Evolutionary conservation across 495 filamentous ascomycete genomes (phyloP), one percentile per base, ranked within the genome.

Genomic region (Umbilicaria muhlenbergii): DNA sequence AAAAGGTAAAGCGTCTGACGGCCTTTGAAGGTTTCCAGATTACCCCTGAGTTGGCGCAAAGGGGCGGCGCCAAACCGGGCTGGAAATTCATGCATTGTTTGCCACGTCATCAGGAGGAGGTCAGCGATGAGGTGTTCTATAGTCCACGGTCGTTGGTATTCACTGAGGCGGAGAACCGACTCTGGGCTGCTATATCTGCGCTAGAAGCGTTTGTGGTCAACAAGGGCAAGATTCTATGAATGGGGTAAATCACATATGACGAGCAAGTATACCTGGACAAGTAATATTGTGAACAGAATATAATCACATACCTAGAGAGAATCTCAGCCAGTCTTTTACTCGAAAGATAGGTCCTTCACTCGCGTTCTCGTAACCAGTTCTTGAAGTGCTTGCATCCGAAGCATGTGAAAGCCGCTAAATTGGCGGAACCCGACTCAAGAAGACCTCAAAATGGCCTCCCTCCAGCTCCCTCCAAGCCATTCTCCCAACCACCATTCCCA

Each of bases 61-160:
- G 77, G 36, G 91, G 89, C 34, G 86, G 86, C 28, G 91, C 91
- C 11, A 92, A 92, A 58, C 69, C 80, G 31, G 69, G 71, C 46
- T 98, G 91, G 91, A 86, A 83, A 63, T 98, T 96, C 56, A 95
- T 98, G 91, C 91, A 98, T 69, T 98, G 91, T 58, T 61, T 98
- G 41, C 91, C 91, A n/a, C 73, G 91, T 41, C 87, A 98, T 52
- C 75, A 71, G 0, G 89, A 98, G 63, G 91, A 98, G 64, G 91
- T 96, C 8, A 77, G 74, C 42, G 88, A 98, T 58, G 87, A 85
- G 53, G 88, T 98, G 1, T 94, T 96, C 57, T 94, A 96, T 56
- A 75, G 81, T 32, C 50, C 51, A 5, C 71, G 80, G 50, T 87
- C 79, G 28, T 62, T 98, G 40, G 91, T 95, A 15, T 98, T 94